Conservation (phyloP, 345 rosid species). For the Zanthoxylum bungeanum region DNA sequence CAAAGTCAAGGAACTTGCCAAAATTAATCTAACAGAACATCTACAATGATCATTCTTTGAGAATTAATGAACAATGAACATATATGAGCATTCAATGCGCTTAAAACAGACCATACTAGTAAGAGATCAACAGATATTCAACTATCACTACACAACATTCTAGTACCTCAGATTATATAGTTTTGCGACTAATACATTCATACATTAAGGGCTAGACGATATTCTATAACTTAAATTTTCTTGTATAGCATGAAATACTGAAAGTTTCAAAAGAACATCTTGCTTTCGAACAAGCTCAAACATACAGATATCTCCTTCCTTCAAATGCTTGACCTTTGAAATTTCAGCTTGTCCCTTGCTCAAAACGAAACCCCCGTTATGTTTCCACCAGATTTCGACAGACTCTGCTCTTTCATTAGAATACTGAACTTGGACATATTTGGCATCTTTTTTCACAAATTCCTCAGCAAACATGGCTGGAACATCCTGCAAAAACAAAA, state of each 20-base stretch:
- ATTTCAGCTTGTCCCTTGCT: not conserved
- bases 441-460: not conserved
- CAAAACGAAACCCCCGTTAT: not conserved
- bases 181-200: too few species aligned
- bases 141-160: too few species aligned
- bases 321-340: not conserved
- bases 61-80: too few species aligned
- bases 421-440: not conserved
- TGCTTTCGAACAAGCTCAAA: not conserved
- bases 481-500: conserved; percentile 16
- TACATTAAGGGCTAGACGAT: too few species aligned
- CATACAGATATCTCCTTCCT: conserved; percentile 12
- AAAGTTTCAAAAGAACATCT: not conserved
- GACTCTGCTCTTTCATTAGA: not conserved
- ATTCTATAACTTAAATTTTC: not conserved
- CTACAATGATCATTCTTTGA: too few species aligned
- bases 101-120: too few species aligned
- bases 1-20: too few species aligned
- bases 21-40: too few species aligned
- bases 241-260: not conserved
- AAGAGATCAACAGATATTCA: too few species aligned
- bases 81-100: too few species aligned
- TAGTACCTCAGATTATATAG: too few species aligned
- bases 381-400: not conserved
- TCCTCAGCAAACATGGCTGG: not conserved